A percentile compares a stretch with the other conserved stretches of the same genome.
phyloP scores from a whole-genome alignment of 495 filamentous ascomycete species.

The Talaromyces stipitatus region DNA sequence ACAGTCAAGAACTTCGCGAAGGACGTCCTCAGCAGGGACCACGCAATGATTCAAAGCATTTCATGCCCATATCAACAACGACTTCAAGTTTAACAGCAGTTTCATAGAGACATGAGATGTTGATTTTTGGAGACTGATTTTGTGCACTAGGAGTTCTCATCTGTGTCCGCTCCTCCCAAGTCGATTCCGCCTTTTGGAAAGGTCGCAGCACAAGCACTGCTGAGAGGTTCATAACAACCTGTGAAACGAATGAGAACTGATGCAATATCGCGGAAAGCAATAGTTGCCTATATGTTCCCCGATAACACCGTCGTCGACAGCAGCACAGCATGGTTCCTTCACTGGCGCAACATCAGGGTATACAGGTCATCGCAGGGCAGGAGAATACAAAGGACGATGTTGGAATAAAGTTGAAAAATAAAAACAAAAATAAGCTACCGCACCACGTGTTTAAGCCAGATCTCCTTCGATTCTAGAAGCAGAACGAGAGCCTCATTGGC shows the following conservation, averaged over 20 bases:
- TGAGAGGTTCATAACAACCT: not conserved
- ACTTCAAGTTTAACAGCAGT: not conserved
- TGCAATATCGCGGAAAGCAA: not conserved
- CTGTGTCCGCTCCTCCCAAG: too few relatives aligned
- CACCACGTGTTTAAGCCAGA: too few relatives aligned
- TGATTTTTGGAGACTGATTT: too few relatives aligned
- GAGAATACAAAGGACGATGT: not conserved
- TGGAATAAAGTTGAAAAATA: conserved; percentile 1
- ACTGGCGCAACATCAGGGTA: not conserved
- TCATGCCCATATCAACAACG: not conserved
- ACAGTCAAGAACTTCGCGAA: too few relatives aligned
- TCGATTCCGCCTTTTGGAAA: not conserved
- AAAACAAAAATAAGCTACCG: not conserved
- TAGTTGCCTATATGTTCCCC: not conserved
- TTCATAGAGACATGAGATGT: not conserved
- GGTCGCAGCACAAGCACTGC: not conserved
- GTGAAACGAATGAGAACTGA: not conserved
- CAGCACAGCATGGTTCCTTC: not conserved
- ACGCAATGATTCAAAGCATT: not conserved
- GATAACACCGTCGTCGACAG: not conserved
- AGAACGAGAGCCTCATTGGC: too few relatives aligned
- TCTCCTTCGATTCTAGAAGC: too few relatives aligned
- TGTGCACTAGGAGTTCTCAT: too few relatives aligned
- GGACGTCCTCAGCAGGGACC: not conserved
- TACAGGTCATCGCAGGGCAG: not conserved